phyloP scores from a whole-genome alignment of 164 flowering plant species.

The Platanus orientalis region DNA sequence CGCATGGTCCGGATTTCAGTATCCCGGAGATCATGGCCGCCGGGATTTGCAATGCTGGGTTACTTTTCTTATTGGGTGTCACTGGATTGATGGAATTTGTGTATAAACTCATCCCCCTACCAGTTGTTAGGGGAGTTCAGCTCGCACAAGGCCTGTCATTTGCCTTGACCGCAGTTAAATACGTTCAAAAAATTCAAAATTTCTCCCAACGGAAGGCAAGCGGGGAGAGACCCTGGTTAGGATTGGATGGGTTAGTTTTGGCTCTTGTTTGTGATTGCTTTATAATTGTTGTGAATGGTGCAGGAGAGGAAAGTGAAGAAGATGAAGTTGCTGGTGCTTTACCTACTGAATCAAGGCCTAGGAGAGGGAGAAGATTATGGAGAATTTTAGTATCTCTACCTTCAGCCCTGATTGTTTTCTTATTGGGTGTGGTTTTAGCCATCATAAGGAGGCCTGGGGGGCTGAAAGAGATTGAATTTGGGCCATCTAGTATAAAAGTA shows the following conservation, averaged over 20 bases:
- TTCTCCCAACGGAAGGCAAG: too few species aligned
- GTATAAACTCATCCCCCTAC: conserved; percentile 63
- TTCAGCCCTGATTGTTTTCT: conserved; percentile 61
- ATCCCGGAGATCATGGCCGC: conserved; percentile 71
- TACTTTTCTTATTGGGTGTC: conserved; percentile 62
- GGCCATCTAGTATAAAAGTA: conserved; percentile 53
- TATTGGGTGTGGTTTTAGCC: conserved; percentile 51
- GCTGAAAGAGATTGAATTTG: conserved; percentile 43
- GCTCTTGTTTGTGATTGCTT: conserved; percentile 50
- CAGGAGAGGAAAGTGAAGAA: conserved; percentile 29
- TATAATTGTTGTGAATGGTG: conserved; percentile 48
- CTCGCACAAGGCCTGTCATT: conserved; percentile 83
- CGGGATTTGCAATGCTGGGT: conserved; percentile 63
- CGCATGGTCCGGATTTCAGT: conserved; percentile 53
- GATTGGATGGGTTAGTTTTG: conserved; percentile 66
- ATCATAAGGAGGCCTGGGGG: conserved; percentile 69
- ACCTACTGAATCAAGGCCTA: neutral
- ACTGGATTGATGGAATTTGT: conserved; percentile 79
- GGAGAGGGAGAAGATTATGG: conserved; percentile 12
- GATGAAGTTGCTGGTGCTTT: too few species aligned
- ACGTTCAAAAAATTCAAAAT: too few species aligned
- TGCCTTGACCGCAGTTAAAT: conserved; percentile 81
- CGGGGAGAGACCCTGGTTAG: conserved; percentile 67
- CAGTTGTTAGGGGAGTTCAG: conserved; percentile 94
- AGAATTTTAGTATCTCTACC: conserved; percentile 50